Evolutionary conservation across 768 basidiomycete species (phyloP), one percentile per base, ranked within the genome.

Genomic region (Lyophyllum decastes): DNA sequence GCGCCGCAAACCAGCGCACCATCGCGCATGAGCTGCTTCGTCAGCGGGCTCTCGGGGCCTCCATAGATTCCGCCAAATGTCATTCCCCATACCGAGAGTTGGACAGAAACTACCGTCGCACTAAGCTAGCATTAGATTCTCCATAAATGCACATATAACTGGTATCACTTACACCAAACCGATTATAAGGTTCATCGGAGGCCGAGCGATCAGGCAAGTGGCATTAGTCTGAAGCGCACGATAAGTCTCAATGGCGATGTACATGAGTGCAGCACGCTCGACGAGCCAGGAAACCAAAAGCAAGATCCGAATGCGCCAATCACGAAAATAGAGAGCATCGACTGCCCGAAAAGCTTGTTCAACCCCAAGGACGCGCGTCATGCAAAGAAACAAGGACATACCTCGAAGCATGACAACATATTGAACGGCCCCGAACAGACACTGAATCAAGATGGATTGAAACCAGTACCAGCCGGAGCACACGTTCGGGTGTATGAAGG

Each of bases 381-480:
- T 19, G 40, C 58, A 35, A 33, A 22, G 33, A 35, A 33, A 22
- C 24, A 43, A 35, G 35, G 19, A 8, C 19, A 12, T 21, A 64
- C 65, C 61, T 51, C 65, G 55, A 5, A 59, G 43, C 62, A 62
- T 62, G 19, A 64, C 49, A n/a, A 66, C 49, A 24, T 43, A 16
- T 35, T 66, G 55, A 11, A 61, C 26, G 10, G 52, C 54, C 25
- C 49, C 38, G 50, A 57, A 60, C 8, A 66, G 52, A 6, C 57
- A 21, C 49, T 58, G 62, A 35, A 63, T 57, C 2, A 56, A 14
- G 7, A 56, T 2, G 12, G 49, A 57, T 44, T 66, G 64, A 43
- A 45, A 66, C 9, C 14, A 25, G 34, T 59, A 63, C 65, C 58
- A 64, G 16, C n/a, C 8, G 2, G 19, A 33, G 30, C 55, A 64